phyloP scores from a whole-genome alignment of 2,329 filamentous ascomycete genomes.

The Sordariomycetes sp. region DNA sequence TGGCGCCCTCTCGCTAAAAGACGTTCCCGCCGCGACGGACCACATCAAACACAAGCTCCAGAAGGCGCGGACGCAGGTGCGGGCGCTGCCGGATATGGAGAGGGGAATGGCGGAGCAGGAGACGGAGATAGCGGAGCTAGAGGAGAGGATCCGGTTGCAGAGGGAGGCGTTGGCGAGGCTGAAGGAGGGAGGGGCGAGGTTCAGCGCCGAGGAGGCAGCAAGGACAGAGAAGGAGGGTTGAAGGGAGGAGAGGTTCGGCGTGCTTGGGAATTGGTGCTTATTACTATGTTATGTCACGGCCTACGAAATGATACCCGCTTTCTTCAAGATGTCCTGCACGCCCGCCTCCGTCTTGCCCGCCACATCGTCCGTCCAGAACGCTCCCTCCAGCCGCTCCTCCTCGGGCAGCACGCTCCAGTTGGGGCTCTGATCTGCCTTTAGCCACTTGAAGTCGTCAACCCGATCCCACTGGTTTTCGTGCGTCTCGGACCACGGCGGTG shows the following conservation, averaged over 20 bases:
- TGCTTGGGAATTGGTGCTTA: background rate
- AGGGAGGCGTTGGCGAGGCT: constrained; percentile 41
- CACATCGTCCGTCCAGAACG: constrained; percentile 57
- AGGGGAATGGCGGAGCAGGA: constrained; percentile 56
- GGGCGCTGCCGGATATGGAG: constrained; percentile 55
- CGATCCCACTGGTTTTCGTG: constrained; percentile 67
- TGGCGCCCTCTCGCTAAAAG: constrained; percentile 42
- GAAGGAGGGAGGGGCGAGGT: constrained; percentile 31
- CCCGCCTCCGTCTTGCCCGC: constrained; percentile 25
- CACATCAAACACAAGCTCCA: constrained; percentile 73
- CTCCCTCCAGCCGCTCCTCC: constrained; percentile 41
- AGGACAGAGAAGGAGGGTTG: constrained; percentile 4
- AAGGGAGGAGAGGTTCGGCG: background rate
- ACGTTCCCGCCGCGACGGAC: constrained; percentile 67
- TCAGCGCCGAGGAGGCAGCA: constrained; percentile 16
- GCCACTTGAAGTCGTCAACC: constrained; percentile 96
- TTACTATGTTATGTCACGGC: background rate
- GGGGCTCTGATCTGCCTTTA: constrained; percentile 73
- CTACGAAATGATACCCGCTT: constrained; percentile 2
- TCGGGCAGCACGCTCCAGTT: constrained; percentile 68
- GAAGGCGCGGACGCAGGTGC: constrained; percentile 55
- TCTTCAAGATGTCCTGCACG: background rate
- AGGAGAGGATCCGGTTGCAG: constrained; percentile 50
- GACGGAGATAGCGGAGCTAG: constrained; percentile 53
- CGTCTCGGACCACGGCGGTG: constrained; percentile 1